These are phyloP conservation scores for Lentinula aciculospora DNA, from an alignment of 768 basidiomycete species.

Conservation along the genomic window DNA sequence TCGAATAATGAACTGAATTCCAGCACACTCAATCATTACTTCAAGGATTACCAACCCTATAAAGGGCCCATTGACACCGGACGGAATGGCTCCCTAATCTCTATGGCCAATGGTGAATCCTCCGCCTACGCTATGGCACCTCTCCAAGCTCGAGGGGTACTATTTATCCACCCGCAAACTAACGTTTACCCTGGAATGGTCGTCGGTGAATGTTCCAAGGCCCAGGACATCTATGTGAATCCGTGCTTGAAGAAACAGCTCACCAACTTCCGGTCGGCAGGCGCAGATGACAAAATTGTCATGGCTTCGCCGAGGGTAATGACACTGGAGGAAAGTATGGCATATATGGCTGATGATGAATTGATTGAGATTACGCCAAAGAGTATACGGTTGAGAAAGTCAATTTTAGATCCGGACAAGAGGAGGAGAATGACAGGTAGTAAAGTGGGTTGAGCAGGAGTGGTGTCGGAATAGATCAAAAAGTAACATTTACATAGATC, in stretches of 20 bases:
- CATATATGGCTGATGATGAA: conserved; percentile 47
- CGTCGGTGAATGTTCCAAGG: conserved; percentile 42
- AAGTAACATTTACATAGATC: not conserved
- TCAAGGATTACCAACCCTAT: conserved; percentile 42
- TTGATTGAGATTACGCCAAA: conserved; percentile 41
- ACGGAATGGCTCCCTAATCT: conserved; percentile 41
- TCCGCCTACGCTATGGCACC: conserved; percentile 45
- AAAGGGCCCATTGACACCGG: conserved; percentile 41
- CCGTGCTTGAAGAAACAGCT: conserved; percentile 44
- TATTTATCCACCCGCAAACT: conserved; percentile 39
- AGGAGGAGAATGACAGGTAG: conserved; percentile 18
- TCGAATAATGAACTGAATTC: not conserved
- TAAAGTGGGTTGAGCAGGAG: conserved; percentile 9
- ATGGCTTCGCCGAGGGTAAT: conserved; percentile 36
- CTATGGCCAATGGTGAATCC: conserved; percentile 39
- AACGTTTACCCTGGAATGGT: conserved; percentile 49
- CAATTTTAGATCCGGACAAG: conserved; percentile 30
- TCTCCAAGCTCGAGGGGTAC: conserved; percentile 39
- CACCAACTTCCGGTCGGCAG: conserved; percentile 43
- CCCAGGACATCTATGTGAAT: conserved; percentile 41
- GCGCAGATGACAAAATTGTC: conserved; percentile 45
- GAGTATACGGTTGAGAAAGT: conserved; percentile 36
- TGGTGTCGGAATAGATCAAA: not conserved
- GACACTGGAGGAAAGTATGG: conserved; percentile 40
- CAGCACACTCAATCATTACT: conserved; percentile 47